Base-by-base conservation (phyloP, 805 yeast genomes). In the Hanseniaspora mollemarum region DNA sequence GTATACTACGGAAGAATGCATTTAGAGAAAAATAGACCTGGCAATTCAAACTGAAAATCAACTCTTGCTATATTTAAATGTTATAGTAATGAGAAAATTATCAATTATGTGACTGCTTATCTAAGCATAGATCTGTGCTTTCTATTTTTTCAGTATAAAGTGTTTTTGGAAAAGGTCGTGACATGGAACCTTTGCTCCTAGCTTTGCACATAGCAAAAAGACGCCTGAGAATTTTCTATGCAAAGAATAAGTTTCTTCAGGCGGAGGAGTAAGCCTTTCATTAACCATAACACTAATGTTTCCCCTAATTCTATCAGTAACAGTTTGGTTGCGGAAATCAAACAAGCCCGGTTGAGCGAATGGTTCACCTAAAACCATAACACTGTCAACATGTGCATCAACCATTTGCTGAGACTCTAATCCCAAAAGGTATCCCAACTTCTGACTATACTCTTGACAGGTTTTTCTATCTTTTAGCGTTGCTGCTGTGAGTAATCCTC, bases 221-320 rank as follows among this genome's bases (percentile, higher is more conserved):
- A 92, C 94, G 10, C 98, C 98, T 62, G 95, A 84, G 61, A 92
- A 78, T 62, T 92, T 92, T 60, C 98, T 74, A 67, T 92, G 98
- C 58, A 92, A 71, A n/a, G 95, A 83, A 64, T 92, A 92, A 0
- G 98, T 92, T 66, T 92, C 98, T 61, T 92, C 97, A 1, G 98
- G 98, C 13, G 98, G 98, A 3, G 98, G 96, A 2, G 95, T 78
- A 54, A 92, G 71, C 58, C 98, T 77, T 65, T 92, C 95, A 54
- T 81, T 77, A 54, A 92, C 72, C 98, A 92, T 92, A 49, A 88
- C 68, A 1, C 87, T 80, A 57, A 92, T 86, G 60, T 88, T 87
- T 2, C 77, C 81, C 56, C 95, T 76, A 21, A 92, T 96, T 56
- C 97, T 76, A 57, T 87, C 96, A 5, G 97, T 87, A 39, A 92